Conservation (phyloP, 306 rosid genomes). For the Echinosophora koreensis region DNA sequence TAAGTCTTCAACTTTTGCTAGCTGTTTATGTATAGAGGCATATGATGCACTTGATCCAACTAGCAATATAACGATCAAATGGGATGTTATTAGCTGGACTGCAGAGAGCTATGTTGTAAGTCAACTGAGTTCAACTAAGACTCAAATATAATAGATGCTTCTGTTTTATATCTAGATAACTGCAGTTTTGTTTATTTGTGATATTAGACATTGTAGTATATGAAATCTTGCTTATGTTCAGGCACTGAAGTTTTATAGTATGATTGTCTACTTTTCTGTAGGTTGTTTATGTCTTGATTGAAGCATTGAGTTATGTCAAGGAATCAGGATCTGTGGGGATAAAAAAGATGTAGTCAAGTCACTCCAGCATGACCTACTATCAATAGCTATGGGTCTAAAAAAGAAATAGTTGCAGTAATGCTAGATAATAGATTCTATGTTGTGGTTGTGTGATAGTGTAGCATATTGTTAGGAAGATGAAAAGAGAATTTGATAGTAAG, state of each 20-base stretch:
- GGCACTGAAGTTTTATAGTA: slow-evolving; percentile 32
- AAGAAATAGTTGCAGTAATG: slow-evolving; percentile 15
- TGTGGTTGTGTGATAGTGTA: slow-evolving; percentile 18
- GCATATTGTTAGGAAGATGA: slow-evolving; percentile 7
- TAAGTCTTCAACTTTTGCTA: no score
- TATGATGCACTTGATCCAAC: no score
- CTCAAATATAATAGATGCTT: slow-evolving; percentile 8
- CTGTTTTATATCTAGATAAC: slow-evolving; percentile 14
- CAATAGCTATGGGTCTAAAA: slow-evolving; percentile 19
- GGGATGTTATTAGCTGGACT: no score
- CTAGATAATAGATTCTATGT: slow-evolving; percentile 9
- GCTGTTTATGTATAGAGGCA: no score
- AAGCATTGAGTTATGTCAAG: slow-evolving; percentile 77
- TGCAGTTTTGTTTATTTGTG: slow-evolving; percentile 36
- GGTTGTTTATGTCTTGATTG: slow-evolving; percentile 85
- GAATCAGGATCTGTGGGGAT: slow-evolving; percentile 77
- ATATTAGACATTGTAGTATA: slow-evolving; percentile 28
- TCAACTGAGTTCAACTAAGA: no score
- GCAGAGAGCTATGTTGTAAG: no score
- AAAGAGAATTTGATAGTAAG: not conserved
- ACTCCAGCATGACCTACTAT: slow-evolving; percentile 26
- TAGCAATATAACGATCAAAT: no score
- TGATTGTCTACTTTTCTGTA: slow-evolving; percentile 49
- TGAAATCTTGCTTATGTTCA: slow-evolving; percentile 35
- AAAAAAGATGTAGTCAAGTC: slow-evolving; percentile 64